phyloP scores from a whole-genome alignment of 768 basidiomycete species.

The Auriscalpium microsporum region DNA sequence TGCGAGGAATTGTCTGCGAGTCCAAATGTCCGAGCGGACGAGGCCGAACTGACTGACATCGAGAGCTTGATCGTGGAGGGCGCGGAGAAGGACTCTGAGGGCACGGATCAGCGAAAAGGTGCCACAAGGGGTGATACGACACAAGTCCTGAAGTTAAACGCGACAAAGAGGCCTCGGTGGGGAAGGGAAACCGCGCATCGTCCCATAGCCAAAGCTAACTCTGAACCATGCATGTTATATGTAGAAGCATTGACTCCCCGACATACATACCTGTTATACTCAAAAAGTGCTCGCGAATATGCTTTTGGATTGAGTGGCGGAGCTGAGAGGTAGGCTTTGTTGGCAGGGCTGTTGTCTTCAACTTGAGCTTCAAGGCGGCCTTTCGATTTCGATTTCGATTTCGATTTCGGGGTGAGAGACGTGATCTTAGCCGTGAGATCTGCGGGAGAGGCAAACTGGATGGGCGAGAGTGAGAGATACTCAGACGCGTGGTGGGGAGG shows the following conservation, averaged over 20 bases:
- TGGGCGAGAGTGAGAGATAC: conserved; percentile 14
- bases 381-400: too few relatives aligned
- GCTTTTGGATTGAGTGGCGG: neutral
- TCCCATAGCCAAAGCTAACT: too few relatives aligned
- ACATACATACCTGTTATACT: conserved; percentile 9
- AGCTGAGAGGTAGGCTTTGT: conserved; percentile 5
- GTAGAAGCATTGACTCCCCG: too few relatives aligned
- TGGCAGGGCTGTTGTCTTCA: conserved; percentile 10
- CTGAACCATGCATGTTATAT: too few relatives aligned
- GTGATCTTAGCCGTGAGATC: conserved; percentile 8
- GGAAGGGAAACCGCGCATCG: too few relatives aligned
- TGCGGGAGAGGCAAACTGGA: conserved; percentile 1
- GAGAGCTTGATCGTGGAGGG: conserved; percentile 5
- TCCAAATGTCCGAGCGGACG: conserved; percentile 1
- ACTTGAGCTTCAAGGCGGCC: too few relatives aligned
- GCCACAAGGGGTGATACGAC: neutral
- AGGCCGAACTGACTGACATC: conserved; percentile 7
- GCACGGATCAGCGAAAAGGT: neutral
- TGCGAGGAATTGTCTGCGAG: conserved; percentile 1
- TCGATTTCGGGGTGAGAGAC: conserved; percentile 6
- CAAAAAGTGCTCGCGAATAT: conserved; percentile 6
- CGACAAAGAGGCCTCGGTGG: too few relatives aligned
- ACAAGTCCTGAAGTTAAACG: too few relatives aligned
- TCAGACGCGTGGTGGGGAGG: neutral
- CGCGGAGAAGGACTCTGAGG: neutral